phyloP scores from a whole-genome alignment of 192 early-diverging fungal genomes.

The Gamsiella multidivaricata region DNA sequence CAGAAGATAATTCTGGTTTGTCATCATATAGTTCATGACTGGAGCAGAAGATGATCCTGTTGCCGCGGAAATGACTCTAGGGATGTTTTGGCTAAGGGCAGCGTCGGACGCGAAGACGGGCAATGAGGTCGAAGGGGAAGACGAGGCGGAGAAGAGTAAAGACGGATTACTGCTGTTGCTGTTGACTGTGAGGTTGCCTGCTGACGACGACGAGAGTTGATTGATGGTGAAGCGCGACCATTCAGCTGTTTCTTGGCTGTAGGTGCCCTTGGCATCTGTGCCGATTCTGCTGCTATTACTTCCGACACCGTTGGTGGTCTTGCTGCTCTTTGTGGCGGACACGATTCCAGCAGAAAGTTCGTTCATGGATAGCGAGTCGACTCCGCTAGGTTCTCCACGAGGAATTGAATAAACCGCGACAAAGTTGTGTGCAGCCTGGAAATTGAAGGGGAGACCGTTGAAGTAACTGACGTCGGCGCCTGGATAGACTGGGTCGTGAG shows the following conservation, averaged over 20 bases:
- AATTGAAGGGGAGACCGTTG: not conserved
- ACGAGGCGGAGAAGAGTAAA: conserved; percentile 12
- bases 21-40: conserved; percentile 25
- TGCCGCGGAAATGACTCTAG: conserved; percentile 11
- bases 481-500: not conserved
- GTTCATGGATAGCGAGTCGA: not conserved
- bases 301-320: not conserved
- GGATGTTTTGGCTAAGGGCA: not conserved
- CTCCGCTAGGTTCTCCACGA: not conserved
- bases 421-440: not conserved
- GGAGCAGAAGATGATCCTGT: conserved; percentile 26
- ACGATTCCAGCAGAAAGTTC: conserved; percentile 9
- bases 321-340: conserved; percentile 6
- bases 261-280: not conserved
- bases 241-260: not conserved
- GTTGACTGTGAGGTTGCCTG: not conserved
- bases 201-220: not conserved
- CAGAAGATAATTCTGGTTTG: conserved; percentile 37
- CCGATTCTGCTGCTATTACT: not conserved
- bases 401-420: not conserved
- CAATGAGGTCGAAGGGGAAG: conserved; percentile 5
- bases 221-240: not conserved
- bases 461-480: not conserved
- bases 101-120: conserved; percentile 3
- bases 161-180: conserved; percentile 23